phyloP scores from a whole-genome alignment of 208 protist species.

The Borovskyia barvae region DNA sequence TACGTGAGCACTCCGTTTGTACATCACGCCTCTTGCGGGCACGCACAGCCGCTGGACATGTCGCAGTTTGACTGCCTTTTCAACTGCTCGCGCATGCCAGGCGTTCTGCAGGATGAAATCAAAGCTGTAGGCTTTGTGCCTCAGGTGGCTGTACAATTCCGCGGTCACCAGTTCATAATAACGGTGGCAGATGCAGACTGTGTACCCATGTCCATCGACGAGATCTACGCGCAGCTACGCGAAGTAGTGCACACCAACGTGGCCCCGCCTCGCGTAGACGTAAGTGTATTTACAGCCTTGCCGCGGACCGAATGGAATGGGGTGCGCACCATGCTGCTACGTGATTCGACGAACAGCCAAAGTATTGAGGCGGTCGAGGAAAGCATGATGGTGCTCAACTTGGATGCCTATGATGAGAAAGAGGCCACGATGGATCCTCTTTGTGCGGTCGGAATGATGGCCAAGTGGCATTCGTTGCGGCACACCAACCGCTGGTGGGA shows the following conservation, averaged over 20 bases:
- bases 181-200: conserved; percentile 72
- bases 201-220: conserved; percentile 56
- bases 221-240: conserved; percentile 77
- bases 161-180: conserved; percentile 72
- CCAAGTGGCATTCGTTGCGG: conserved; percentile 33
- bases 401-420: conserved; percentile 60
- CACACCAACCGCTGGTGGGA: conserved; percentile 84
- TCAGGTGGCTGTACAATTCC: conserved; percentile 76
- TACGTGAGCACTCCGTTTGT: conserved; percentile 57
- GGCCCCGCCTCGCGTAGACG: conserved; percentile 33
- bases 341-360: conserved; percentile 48
- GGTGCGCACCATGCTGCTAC: conserved; percentile 50
- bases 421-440: conserved; percentile 33
- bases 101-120: conserved; percentile 81
- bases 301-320: conserved; percentile 67
- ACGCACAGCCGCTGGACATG: conserved; percentile 77
- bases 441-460: conserved; percentile 23
- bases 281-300: conserved; percentile 65
- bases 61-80: conserved; percentile 82
- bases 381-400: conserved; percentile 81
- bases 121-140: conserved; percentile 53
- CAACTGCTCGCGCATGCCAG: conserved; percentile 76
- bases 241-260: conserved; percentile 52
- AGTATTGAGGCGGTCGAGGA: conserved; percentile 70
- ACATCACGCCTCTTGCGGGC: conserved; percentile 37